Evolutionary conservation across 306 rosid species (phyloP), one percentile per base, ranked within the genome.

Genomic region (Gleditsia sinensis): DNA sequence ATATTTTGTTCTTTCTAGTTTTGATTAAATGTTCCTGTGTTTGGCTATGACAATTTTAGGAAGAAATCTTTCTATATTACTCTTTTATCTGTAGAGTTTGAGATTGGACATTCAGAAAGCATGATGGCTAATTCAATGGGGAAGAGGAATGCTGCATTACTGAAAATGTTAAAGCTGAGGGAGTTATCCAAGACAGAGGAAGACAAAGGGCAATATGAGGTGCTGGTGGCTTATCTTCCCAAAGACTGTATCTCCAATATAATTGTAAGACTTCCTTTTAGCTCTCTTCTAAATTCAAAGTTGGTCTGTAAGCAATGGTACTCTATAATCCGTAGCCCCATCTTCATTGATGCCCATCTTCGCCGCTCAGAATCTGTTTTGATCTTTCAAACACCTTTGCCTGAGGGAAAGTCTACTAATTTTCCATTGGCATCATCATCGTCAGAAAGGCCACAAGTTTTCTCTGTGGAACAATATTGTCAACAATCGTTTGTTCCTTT

Each of bases 231-330:
- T 25, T 81, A 86, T 63, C 55, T 86, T 68, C 84, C 65, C 4
- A 77, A 78, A 27, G 90, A 83, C 33, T 83, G 84, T 53, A 48
- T 83, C 62, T 75, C 86, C 48, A 72, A 78, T n/a, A 72, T 86
- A 76, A 83, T 83, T 40, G 27, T 84, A 36, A 67, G 86, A 17
- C 90, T 86, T 74, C 90, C 90, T 51, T 68, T 76, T 43, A 78
- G 69, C 19, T 46, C 86, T 67, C 82, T 86, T 58, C 88, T 83
- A 34, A 78, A 69, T 45, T 67, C 86, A 19, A 83, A 77, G 76
- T 67, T 86, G 69, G 90, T 86, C 37, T 83, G 88, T 68, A 86
- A 83, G 69, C 74, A 73, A 13, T 86, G 90, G 88, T 78, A 67
- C 55, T 67, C 76, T 17, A 27, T 81, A 50, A 76, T 86, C 20